phyloP scores from a whole-genome alignment of 305 asterid genomes.

The Caryopteris hybrid region DNA sequence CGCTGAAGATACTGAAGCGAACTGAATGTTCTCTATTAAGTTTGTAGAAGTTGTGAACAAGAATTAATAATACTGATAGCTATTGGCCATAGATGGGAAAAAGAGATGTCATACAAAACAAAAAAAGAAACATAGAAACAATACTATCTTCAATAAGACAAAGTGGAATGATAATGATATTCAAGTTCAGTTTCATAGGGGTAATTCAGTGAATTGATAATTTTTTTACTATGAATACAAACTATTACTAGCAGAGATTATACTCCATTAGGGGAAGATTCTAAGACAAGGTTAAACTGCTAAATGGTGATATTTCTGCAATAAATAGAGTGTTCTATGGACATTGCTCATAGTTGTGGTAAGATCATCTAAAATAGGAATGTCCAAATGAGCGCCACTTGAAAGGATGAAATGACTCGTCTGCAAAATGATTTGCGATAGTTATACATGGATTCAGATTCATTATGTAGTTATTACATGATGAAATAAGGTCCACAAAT shows the following conservation, averaged over 20 bases:
- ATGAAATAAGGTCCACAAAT: background rate
- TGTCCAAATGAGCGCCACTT: slow-evolving; percentile 1
- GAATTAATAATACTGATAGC: slow-evolving; percentile 1
- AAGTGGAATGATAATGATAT: slow-evolving; percentile 3
- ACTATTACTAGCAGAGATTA: background rate
- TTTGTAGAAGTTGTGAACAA: slow-evolving; percentile 11
- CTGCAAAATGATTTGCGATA: background rate
- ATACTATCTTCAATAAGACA: background rate
- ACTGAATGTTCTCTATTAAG: slow-evolving; percentile 1
- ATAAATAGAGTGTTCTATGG: background rate
- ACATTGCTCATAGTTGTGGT: background rate
- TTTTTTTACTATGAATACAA: background rate
- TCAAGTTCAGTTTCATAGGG: slow-evolving; percentile 5
- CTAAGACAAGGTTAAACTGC: background rate
- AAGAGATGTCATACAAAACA: background rate
- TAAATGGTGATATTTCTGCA: slow-evolving; percentile 8
- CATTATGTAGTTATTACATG: background rate
- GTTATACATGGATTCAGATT: slow-evolving; percentile 7
- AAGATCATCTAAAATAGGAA: background rate
- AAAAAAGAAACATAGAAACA: background rate
- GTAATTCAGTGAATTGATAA: slow-evolving; percentile 7
- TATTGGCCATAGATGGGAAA: background rate
- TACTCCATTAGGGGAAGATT: background rate
- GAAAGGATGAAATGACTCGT: slow-evolving; percentile 13
- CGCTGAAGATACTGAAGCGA: slow-evolving; percentile 4